A percentile compares a stretch with the other conserved stretches of the same genome.
phyloP scores from a whole-genome alignment of 495 filamentous ascomycete genomes.

The Penicillium riverlandense region DNA sequence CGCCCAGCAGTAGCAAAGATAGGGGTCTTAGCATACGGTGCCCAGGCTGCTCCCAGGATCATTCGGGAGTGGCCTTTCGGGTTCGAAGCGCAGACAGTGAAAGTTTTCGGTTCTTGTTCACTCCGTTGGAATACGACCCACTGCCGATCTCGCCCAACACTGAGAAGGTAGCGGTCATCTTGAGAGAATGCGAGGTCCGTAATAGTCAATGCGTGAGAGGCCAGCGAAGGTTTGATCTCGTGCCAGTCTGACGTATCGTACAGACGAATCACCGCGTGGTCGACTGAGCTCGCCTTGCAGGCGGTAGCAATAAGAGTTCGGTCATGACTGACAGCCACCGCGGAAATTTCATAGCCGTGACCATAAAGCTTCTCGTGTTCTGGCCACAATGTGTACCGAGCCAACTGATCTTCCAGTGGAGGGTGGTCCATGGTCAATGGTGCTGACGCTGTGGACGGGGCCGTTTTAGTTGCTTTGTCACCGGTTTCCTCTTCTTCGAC shows the following conservation, averaged over 20 bases:
- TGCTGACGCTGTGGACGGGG: slow-evolving; percentile 12
- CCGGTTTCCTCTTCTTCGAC: slow-evolving; percentile 45
- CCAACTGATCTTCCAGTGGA: slow-evolving; percentile 81
- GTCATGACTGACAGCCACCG: slow-evolving; percentile 72
- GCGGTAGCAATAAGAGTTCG: slow-evolving; percentile 78
- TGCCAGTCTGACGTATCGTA: slow-evolving; percentile 84
- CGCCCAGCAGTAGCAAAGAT: slow-evolving; percentile 82
- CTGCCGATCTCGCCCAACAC: slow-evolving; percentile 84
- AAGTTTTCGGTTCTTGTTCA: slow-evolving; percentile 33
- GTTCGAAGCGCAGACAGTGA: slow-evolving; percentile 52
- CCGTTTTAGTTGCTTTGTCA: slow-evolving; percentile 15
- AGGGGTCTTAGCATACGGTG: slow-evolving; percentile 34
- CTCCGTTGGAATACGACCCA: slow-evolving; percentile 71
- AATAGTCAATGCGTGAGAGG: slow-evolving; percentile 77
- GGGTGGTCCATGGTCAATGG: slow-evolving; percentile 53
- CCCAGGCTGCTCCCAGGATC: slow-evolving; percentile 83
- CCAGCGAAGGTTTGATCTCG: slow-evolving; percentile 74
- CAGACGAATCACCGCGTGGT: slow-evolving; percentile 89
- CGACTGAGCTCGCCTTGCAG: slow-evolving; percentile 83
- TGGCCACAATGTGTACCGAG: slow-evolving; percentile 89
- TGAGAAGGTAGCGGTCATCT: slow-evolving; percentile 69
- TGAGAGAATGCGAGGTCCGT: slow-evolving; percentile 69
- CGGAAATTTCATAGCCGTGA: slow-evolving; percentile 96
- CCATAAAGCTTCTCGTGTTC: slow-evolving; percentile 96
- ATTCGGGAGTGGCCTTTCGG: slow-evolving; percentile 84